Conservation (phyloP, 345 rosid genomes). For the Kernera saxatilis region DNA sequence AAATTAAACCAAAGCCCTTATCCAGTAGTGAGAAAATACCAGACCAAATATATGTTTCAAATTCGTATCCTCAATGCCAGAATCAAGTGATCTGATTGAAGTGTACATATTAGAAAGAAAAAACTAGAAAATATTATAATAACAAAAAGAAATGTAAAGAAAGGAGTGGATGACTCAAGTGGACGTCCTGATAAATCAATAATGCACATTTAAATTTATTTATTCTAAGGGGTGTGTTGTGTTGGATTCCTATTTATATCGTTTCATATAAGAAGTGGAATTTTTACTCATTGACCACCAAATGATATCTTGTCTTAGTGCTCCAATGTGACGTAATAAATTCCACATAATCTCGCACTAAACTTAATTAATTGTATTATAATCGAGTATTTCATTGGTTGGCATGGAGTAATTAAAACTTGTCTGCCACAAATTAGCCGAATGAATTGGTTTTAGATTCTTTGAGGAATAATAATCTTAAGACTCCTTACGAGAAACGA, state of each 20-base stretch:
- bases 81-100: not conserved
- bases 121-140: not conserved
- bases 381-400: not conserved
- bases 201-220: not conserved
- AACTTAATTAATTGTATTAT: not conserved
- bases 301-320: constrained; percentile 38
- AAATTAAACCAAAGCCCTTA: not conserved
- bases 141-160: not conserved
- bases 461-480: not conserved
- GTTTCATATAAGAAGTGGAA: constrained; percentile 31
- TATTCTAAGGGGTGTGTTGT: not conserved
- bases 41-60: not conserved
- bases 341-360: constrained; percentile 20
- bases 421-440: not conserved
- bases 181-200: constrained; percentile 12
- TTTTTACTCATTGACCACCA: constrained; percentile 38
- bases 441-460: not conserved
- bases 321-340: constrained; percentile 25
- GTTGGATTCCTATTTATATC: constrained; percentile 15
- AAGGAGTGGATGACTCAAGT: constrained; percentile 16
- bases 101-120: not conserved
- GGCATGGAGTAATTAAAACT: not conserved
- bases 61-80: constrained; percentile 2
- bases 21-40: not conserved
- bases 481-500: not conserved